These are phyloP conservation scores for Spathaspora gorwiae DNA, from an alignment of 805 yeast genomes.

Conservation along the genomic window DNA sequence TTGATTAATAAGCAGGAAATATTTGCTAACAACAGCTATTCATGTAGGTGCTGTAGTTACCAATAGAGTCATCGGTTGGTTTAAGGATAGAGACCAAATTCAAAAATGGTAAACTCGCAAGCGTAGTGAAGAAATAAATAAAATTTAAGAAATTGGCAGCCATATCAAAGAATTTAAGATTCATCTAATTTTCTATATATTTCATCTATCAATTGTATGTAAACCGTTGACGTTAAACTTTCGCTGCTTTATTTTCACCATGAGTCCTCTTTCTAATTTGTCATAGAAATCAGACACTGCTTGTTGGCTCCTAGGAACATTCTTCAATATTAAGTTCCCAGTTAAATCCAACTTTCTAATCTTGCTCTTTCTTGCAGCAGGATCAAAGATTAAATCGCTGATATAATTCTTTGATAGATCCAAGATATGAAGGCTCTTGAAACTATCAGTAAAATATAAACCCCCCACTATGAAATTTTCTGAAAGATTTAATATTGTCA, in stretches of 20 bases:
- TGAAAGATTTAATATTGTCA: conserved; percentile 10
- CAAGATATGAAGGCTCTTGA: conserved; percentile 5
- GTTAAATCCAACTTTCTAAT: conserved; percentile 17
- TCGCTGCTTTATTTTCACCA: conserved; percentile 13
- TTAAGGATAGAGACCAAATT: too few species aligned
- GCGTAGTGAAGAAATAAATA: too few species aligned
- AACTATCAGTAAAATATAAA: conserved; percentile 6
- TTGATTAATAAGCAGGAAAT: too few species aligned
- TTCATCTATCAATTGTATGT: conserved; percentile 14
- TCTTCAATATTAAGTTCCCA: conserved; percentile 13
- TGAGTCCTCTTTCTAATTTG: conserved; percentile 17
- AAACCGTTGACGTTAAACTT: conserved; percentile 24
- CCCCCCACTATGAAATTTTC: conserved; percentile 4
- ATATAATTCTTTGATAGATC: conserved; percentile 17
- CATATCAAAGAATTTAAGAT: too few species aligned
- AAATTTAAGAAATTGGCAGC: too few species aligned
- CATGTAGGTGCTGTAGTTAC: too few species aligned
- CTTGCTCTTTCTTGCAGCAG: background rate
- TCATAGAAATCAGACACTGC: conserved; percentile 19
- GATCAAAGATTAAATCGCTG: conserved; percentile 9
- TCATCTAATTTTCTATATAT: too few species aligned
- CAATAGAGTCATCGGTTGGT: too few species aligned
- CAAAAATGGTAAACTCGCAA: too few species aligned
- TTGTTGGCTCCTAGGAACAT: conserved; percentile 8
- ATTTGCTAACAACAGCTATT: too few species aligned